A percentile compares a stretch with the other conserved stretches of the same genome.
These are phyloP conservation scores for Mrakia frigida DNA, from an alignment of 768 basidiomycete genomes.

Conservation along the genomic window DNA sequence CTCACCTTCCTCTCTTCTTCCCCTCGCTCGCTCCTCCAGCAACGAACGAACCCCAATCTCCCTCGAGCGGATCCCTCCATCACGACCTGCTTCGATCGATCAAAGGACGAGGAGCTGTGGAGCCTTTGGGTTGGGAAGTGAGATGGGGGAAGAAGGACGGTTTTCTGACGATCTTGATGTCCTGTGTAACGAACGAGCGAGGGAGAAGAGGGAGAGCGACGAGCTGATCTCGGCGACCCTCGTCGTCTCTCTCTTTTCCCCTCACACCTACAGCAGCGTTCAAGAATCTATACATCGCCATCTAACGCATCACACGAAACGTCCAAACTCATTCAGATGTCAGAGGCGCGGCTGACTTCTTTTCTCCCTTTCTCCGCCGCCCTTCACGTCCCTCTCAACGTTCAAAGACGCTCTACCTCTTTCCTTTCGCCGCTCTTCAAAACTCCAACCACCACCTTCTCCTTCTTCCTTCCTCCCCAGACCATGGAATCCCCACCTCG, in stretches of 20 bases:
- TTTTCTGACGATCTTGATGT: not conserved
- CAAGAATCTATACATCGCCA: no score
- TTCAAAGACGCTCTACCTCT: no score
- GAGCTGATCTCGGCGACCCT: no score
- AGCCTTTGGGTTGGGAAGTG: not conserved
- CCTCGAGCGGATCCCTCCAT: not conserved
- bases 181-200: not conserved
- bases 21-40: not conserved
- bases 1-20: not conserved
- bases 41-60: not conserved
- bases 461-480: not conserved
- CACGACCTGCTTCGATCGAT: constrained; percentile 1
- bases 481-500: not conserved
- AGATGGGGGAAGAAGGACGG: no score
- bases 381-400: no score
- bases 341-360: no score
- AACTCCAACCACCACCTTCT: not conserved
- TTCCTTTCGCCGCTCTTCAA: no score
- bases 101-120: constrained; percentile 7
- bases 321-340: no score
- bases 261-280: no score
- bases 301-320: no score
- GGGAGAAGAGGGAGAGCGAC: not conserved
- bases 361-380: no score
- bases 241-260: no score